phyloP scores from a whole-genome alignment of 2,329 filamentous ascomycete species.

The Bipolaris gigantea region DNA sequence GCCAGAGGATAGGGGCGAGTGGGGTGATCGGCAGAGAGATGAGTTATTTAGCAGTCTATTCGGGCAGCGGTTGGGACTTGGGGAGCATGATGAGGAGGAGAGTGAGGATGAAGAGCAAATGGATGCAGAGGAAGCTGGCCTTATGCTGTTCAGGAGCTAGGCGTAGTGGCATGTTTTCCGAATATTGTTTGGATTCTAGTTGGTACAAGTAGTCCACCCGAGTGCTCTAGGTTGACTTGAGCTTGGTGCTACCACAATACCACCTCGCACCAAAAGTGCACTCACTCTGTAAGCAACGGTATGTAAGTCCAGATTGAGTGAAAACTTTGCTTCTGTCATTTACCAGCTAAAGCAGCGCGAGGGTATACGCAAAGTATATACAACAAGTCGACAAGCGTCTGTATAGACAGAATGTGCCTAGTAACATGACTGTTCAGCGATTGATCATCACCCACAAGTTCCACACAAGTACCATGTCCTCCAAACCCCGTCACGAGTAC shows the following conservation, averaged over 20 bases:
- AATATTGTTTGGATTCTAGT: neutral
- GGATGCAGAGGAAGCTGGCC: slow-evolving; percentile 42
- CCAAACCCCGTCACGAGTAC: neutral
- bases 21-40: slow-evolving; percentile 80
- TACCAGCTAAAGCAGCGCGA: neutral
- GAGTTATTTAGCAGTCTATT: slow-evolving; percentile 57
- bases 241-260: neutral
- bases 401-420: neutral
- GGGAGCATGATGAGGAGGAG: slow-evolving; percentile 46
- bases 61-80: slow-evolving; percentile 49
- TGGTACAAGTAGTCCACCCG: neutral
- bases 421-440: neutral
- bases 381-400: neutral
- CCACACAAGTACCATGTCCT: neutral
- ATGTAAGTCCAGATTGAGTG: neutral
- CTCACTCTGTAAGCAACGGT: neutral
- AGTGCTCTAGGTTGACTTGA: neutral
- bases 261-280: neutral
- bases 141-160: slow-evolving; percentile 46
- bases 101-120: slow-evolving; percentile 42
- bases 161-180: neutral
- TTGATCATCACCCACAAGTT: neutral
- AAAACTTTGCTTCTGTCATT: neutral
- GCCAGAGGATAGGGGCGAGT: slow-evolving; percentile 75
- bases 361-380: neutral